These are phyloP conservation scores for Cerioporus squamosus DNA, from an alignment of 1,284 basidiomycete species.

Conservation along the genomic window DNA sequence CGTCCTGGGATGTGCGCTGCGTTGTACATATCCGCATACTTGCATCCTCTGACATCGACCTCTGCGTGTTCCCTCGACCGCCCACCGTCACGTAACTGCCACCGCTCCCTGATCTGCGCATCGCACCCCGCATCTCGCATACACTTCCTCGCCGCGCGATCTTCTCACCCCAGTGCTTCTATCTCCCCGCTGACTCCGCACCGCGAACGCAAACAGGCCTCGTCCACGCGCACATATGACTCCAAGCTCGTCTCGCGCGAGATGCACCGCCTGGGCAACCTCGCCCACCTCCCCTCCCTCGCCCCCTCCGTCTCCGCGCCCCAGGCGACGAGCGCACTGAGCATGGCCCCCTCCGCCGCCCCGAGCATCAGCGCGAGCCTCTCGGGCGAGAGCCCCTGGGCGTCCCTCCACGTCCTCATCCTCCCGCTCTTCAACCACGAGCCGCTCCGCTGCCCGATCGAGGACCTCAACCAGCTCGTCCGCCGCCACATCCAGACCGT, in stretches of 20 bases:
- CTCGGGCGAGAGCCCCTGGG: conserved; percentile 73
- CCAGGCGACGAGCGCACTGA: conserved; percentile 32
- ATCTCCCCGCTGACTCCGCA: background rate
- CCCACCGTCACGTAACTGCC: too few species aligned
- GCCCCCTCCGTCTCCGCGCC: conserved; percentile 41
- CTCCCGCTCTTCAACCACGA: conserved; percentile 93
- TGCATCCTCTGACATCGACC: too few species aligned
- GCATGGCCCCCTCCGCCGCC: conserved; percentile 16
- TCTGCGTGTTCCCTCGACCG: too few species aligned
- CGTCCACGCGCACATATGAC: conserved; percentile 70
- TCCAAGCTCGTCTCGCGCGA: conserved; percentile 74
- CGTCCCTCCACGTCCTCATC: conserved; percentile 82
- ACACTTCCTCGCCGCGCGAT: background rate
- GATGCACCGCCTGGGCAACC: conserved; percentile 76
- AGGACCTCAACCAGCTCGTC: conserved; percentile 87
- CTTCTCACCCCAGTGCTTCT: background rate
- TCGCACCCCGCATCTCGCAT: background rate
- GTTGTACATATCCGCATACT: too few species aligned
- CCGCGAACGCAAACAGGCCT: conserved; percentile 33
- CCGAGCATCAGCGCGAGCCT: background rate
- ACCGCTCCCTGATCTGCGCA: too few species aligned
- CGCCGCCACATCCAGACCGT: conserved; percentile 76
- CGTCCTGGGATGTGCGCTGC: too few species aligned
- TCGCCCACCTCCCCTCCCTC: conserved; percentile 50
- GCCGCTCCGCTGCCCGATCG: conserved; percentile 88